Evolutionary conservation across 106 monocot genomes (phyloP), one percentile per base, ranked within the genome.

Genomic region (Platanthera zijinensis): DNA sequence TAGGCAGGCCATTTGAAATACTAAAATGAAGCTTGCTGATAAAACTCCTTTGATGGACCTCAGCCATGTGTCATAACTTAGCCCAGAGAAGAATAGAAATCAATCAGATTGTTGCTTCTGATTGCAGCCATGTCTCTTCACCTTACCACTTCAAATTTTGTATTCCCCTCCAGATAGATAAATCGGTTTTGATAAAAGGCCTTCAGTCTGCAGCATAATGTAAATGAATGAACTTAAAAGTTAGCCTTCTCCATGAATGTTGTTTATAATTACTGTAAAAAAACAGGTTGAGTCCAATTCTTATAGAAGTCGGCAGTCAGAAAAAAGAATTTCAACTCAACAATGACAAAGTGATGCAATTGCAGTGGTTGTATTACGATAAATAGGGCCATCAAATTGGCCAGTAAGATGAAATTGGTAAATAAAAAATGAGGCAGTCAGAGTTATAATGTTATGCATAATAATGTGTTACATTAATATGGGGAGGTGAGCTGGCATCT

Each of bases 1-100:
- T 87, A 81, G 87, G 93, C 47, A 91, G 78, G n/a, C 87, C 89
- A 49, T 82, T 85, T 68, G 89, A 84, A 69, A 93, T 78, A 80
- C 91, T 89, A 66, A 28, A 80, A 30, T 86, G 82, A 52, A 92
- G 91, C 77, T 86, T 91, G 47, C 75, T 81, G 75, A 97, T 87
- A 73, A 93, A 97, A 78, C 90, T 87, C 63, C 76, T 54, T 51
- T 51, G 50, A 72, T 21, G 51, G n/a, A 51, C 21, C 18, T 51
- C 72, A 51, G 19, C 72, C 49, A 51, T 72, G 72, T 17, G 17
- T 47, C 72, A 72, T 51, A 15, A 19, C 50, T 72, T 21, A 50
- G 51, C 22, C 50, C 21, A 72, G 51, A 18, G 6, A 48, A 25
- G 7, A n/a, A 70, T 17, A 48, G 17, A 70, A 30, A 70, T 47